phyloP scores from a whole-genome alignment of 495 filamentous ascomycete species.

The Trichoderma asperelloides region DNA sequence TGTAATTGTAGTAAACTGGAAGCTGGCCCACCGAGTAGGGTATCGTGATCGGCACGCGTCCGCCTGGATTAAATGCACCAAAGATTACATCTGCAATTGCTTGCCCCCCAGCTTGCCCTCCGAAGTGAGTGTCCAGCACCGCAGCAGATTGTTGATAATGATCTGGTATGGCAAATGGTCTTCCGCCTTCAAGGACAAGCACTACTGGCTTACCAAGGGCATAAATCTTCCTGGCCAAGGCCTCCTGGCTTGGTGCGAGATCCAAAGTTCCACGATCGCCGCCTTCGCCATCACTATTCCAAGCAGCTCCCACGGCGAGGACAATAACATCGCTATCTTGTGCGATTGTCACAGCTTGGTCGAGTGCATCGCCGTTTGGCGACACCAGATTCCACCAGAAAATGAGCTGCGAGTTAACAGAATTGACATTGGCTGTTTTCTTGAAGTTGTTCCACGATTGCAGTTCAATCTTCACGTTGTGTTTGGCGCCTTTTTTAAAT shows the following conservation, averaged over 20 bases:
- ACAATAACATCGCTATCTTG: slow-evolving; percentile 29
- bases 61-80: slow-evolving; percentile 35
- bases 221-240: slow-evolving; percentile 28
- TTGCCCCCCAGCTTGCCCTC: slow-evolving; percentile 38
- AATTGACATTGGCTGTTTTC: slow-evolving; percentile 30
- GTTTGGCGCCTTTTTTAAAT: slow-evolving; percentile 23
- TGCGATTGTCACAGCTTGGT: slow-evolving; percentile 28
- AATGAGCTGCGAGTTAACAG: slow-evolving; percentile 34
- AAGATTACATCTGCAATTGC: slow-evolving; percentile 39
- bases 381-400: slow-evolving; percentile 40
- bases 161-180: slow-evolving; percentile 32
- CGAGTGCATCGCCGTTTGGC: slow-evolving; percentile 22
- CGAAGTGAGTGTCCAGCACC: slow-evolving; percentile 31
- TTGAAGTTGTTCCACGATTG: slow-evolving; percentile 37
- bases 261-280: slow-evolving; percentile 33
- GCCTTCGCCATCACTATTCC: slow-evolving; percentile 37
- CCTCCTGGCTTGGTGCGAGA: slow-evolving; percentile 24
- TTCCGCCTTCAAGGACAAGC: slow-evolving; percentile 33
- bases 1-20: slow-evolving; percentile 35
- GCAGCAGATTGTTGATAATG: slow-evolving; percentile 29
- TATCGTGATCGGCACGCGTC: slow-evolving; percentile 29
- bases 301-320: slow-evolving; percentile 33
- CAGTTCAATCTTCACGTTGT: slow-evolving; percentile 35
- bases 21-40: slow-evolving; percentile 28
- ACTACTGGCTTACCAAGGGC: slow-evolving; percentile 31